These are phyloP conservation scores for Tolypocladium pustulatum DNA, from an alignment of 2,329 filamentous ascomycete genomes.

Conservation along the genomic window DNA sequence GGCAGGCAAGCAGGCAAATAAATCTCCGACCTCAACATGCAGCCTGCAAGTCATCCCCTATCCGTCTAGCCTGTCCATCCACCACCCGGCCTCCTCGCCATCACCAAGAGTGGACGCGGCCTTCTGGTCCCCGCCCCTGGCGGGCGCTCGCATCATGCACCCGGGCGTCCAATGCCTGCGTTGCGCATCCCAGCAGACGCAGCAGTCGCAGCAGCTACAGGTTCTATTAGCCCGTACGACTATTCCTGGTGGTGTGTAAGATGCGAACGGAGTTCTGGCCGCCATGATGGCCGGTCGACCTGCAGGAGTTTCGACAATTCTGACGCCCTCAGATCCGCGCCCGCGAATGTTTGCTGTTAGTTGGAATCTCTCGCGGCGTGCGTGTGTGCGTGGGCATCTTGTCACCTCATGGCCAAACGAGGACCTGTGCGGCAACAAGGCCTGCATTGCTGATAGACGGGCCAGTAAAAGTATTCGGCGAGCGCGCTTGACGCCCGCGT, in stretches of 20 bases:
- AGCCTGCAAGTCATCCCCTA: neutral
- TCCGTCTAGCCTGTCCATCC: neutral
- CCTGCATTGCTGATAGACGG: neutral
- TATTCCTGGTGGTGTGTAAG: neutral
- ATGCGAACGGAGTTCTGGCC: neutral
- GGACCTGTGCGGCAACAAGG: neutral
- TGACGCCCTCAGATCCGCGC: neutral
- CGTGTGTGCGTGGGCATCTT: neutral
- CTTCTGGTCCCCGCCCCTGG: neutral
- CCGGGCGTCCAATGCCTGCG: neutral
- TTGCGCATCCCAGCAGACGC: neutral
- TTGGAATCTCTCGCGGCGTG: neutral
- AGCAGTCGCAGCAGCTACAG: neutral
- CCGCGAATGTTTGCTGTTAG: neutral
- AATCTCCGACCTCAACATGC: neutral
- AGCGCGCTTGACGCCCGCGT: neutral
- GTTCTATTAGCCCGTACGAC: neutral
- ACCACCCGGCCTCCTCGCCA: neutral
- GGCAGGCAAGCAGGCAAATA: neutral
- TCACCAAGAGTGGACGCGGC: neutral
- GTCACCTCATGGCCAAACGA: neutral
- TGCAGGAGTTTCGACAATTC: neutral
- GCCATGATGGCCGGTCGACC: neutral
- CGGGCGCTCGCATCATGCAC: neutral
- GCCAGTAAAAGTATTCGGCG: neutral